Conservation (phyloP, 2,329 filamentous ascomycete species). For the Fusarium anthophilum region DNA sequence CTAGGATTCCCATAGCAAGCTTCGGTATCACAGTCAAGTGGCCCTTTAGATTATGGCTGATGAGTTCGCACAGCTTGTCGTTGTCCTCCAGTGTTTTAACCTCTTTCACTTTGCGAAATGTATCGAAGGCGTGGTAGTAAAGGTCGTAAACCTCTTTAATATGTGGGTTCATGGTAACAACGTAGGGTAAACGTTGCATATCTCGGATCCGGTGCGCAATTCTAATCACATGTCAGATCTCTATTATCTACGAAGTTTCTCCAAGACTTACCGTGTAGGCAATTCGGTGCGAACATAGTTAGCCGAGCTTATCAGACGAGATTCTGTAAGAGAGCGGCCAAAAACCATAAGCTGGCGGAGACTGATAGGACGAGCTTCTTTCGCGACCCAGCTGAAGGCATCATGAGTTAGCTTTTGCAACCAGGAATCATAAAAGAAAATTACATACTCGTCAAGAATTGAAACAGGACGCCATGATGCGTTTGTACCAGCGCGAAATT, state of each 20-base stretch:
- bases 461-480: conserved; percentile 70
- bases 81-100: conserved; percentile 90
- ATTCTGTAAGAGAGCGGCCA: conserved; percentile 90
- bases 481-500: conserved; percentile 38
- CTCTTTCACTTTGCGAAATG: conserved; percentile 83
- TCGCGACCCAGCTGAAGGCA: conserved; percentile 82
- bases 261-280: conserved; percentile 64
- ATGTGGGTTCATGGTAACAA: conserved; percentile 94
- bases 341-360: conserved; percentile 97
- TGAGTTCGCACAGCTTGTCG: conserved; percentile 82
- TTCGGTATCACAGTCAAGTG: conserved; percentile 95
- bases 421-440: not conserved
- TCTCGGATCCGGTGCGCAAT: conserved; percentile 94
- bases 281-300: conserved; percentile 98
- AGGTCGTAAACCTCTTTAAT: conserved; percentile 95
- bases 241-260: not conserved
- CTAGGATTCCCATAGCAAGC: conserved; percentile 91
- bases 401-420: conserved; percentile 29
- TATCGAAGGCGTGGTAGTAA: conserved; percentile 97
- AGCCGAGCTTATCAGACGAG: conserved; percentile 88
- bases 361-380: conserved; percentile 93
- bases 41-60: conserved; percentile 82
- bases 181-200: conserved; percentile 95
- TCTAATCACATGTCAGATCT: conserved; percentile 54
- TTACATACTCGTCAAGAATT: conserved; percentile 69